phyloP scores from a whole-genome alignment of 148 eudicot species.

The Nepenthes gracilis region DNA sequence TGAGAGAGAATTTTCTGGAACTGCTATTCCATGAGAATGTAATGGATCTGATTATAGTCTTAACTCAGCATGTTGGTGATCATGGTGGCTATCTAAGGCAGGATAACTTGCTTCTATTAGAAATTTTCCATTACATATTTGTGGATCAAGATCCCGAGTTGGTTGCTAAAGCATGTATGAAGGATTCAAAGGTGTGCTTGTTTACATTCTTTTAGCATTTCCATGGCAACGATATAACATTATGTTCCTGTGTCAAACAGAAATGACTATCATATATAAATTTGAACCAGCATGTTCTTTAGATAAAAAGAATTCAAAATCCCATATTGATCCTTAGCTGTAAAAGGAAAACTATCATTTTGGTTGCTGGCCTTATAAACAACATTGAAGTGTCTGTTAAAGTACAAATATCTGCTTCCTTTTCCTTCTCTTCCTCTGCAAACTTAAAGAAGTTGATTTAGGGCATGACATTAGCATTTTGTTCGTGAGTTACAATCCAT shows the following conservation, averaged over 20 bases:
- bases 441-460: no score
- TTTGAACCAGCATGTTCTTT: no score
- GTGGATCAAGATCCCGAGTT: slow-evolving; percentile 79
- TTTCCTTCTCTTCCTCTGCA: no score
- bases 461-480: no score
- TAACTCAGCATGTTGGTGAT: slow-evolving; percentile 76
- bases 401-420: no score
- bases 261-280: no score
- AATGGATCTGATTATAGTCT: slow-evolving; percentile 69
- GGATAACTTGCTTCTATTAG: slow-evolving; percentile 87
- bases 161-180: slow-evolving; percentile 45
- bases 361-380: no score
- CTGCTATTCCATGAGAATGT: slow-evolving; percentile 75
- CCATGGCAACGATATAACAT: neutral
- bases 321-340: no score
- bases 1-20: slow-evolving; percentile 69
- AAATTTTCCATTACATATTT: slow-evolving; percentile 56
- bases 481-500: neutral
- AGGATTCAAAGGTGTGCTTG: slow-evolving; percentile 49
- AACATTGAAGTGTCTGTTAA: no score
- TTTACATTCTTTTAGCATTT: neutral
- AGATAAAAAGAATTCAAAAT: no score
- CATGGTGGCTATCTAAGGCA: slow-evolving; percentile 56
- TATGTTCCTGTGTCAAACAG: no score
- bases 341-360: no score